Evolutionary conservation across 1,284 basidiomycete species (phyloP).

Genomic region (Apiotrichum sp.): DNA sequence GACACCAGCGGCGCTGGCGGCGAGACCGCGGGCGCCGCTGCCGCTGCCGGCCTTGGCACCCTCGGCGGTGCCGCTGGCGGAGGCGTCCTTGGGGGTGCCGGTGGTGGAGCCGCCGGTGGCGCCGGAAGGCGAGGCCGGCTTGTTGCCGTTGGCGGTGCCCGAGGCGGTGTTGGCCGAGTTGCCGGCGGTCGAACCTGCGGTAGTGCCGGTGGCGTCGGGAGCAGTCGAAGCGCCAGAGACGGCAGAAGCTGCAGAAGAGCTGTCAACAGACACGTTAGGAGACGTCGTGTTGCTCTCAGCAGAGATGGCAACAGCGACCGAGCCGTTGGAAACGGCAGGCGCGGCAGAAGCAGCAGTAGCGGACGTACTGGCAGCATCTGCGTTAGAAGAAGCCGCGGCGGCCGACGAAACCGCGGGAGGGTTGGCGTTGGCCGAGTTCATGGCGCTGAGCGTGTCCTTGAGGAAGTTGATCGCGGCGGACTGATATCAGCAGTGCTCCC

Average conservation of each 20-base stretch:
- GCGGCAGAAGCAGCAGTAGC: not conserved
- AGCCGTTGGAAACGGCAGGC: not conserved
- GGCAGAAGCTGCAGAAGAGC: not conserved
- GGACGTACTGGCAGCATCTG: not conserved
- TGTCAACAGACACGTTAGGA: not conserved
- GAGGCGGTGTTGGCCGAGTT: not conserved
- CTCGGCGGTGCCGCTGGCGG: not conserved
- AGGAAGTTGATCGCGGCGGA: constrained; percentile 11
- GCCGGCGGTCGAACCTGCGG: no score
- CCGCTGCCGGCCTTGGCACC: not conserved
- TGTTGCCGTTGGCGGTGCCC: not conserved
- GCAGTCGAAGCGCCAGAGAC: not conserved
- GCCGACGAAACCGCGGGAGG: not conserved
- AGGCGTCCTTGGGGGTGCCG: not conserved
- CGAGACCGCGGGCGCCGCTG: not conserved
- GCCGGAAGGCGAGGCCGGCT: not conserved
- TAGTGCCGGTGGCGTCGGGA: no score
- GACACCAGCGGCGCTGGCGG: not conserved
- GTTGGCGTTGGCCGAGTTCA: constrained; percentile 1
- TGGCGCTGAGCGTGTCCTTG: not conserved
- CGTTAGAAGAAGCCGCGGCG: not conserved
- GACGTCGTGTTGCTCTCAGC: not conserved
- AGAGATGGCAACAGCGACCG: not conserved
- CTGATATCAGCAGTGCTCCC: not conserved
- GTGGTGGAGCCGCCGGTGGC: not conserved